Percentiles rank a stretch among this genome's conserved stretches.
Conservation (phyloP, 2,329 filamentous ascomycete genomes). For the Exophiala calicioides region DNA sequence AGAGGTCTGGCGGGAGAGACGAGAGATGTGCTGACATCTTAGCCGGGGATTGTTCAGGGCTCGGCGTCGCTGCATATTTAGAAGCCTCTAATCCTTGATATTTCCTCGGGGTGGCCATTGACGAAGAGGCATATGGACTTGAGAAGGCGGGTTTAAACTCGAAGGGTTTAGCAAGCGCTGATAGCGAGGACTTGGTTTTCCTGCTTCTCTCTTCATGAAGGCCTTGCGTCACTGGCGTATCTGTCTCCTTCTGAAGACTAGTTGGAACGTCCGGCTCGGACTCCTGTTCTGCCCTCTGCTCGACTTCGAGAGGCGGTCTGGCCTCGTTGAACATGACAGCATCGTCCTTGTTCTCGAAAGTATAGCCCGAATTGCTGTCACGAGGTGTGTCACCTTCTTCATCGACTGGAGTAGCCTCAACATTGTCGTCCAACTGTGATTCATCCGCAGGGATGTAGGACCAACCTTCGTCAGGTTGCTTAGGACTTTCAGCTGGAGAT, state of each 20-base stretch:
- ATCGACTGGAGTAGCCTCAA: constrained; percentile 38
- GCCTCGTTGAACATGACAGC: constrained; percentile 55
- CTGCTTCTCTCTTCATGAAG: constrained; percentile 23
- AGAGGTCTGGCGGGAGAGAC: constrained; percentile 19
- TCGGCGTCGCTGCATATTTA: constrained; percentile 18
- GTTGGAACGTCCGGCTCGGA: background rate
- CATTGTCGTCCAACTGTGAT: constrained; percentile 41
- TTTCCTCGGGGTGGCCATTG: constrained; percentile 10
- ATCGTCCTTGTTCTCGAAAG: constrained; percentile 54
- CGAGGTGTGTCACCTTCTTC: constrained; percentile 39
- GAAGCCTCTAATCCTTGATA: constrained; percentile 23
- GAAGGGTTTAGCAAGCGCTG: constrained; percentile 71
- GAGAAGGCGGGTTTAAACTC: constrained; percentile 46
- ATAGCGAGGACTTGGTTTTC: constrained; percentile 62
- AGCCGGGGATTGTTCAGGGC: constrained; percentile 6
- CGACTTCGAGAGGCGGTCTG: constrained; percentile 42
- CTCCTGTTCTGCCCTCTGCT: constrained; percentile 3
- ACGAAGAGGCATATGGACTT: constrained; percentile 33
- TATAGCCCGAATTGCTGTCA: constrained; percentile 57
- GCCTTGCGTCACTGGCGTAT: background rate
- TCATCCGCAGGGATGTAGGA: constrained; percentile 31
- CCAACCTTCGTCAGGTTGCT: constrained; percentile 29
- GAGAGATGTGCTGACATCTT: constrained; percentile 33
- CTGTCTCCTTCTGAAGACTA: constrained; percentile 2
- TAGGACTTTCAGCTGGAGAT: constrained; percentile 7